Evolutionary conservation across 2,329 filamentous ascomycete species (phyloP).

Genomic region (Plectosphaerella cucumerina): DNA sequence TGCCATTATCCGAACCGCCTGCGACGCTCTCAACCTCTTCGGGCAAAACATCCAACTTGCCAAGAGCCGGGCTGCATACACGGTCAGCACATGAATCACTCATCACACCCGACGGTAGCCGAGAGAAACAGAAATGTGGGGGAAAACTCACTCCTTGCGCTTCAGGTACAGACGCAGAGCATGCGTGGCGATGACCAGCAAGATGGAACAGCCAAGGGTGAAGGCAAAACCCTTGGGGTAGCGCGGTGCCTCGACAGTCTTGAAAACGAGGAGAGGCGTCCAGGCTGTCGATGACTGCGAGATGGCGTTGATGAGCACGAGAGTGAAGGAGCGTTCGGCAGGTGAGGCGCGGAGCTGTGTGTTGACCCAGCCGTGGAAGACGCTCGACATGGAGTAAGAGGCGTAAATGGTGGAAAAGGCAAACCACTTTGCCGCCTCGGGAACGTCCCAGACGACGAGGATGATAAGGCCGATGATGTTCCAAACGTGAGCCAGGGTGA

Average conservation of each 20-base stretch:
- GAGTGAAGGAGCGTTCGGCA: slow-evolving; percentile 41
- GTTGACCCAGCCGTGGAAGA: slow-evolving; percentile 54
- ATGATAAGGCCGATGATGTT: slow-evolving; percentile 51
- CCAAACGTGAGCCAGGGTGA: slow-evolving; percentile 44
- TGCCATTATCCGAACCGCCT: background rate
- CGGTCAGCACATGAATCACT: background rate
- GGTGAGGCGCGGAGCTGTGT: slow-evolving; percentile 39
- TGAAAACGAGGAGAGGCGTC: slow-evolving; percentile 49
- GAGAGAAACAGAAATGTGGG: background rate
- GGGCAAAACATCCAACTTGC: background rate
- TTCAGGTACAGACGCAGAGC: slow-evolving; percentile 16
- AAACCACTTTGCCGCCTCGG: slow-evolving; percentile 49
- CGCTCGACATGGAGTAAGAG: slow-evolving; percentile 46
- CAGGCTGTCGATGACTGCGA: slow-evolving; percentile 52
- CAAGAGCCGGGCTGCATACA: background rate
- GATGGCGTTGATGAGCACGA: slow-evolving; percentile 49
- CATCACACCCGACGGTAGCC: background rate
- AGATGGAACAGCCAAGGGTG: slow-evolving; percentile 27
- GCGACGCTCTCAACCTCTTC: background rate
- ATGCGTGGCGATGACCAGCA: slow-evolving; percentile 20
- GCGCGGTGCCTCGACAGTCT: slow-evolving; percentile 36
- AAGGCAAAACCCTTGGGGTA: slow-evolving; percentile 39
- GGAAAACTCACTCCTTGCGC: slow-evolving; percentile 16
- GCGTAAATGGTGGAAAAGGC: slow-evolving; percentile 45
- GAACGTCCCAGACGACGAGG: slow-evolving; percentile 51